phyloP scores from a whole-genome alignment of 129 eudicot species.

The Silybum marianum region DNA sequence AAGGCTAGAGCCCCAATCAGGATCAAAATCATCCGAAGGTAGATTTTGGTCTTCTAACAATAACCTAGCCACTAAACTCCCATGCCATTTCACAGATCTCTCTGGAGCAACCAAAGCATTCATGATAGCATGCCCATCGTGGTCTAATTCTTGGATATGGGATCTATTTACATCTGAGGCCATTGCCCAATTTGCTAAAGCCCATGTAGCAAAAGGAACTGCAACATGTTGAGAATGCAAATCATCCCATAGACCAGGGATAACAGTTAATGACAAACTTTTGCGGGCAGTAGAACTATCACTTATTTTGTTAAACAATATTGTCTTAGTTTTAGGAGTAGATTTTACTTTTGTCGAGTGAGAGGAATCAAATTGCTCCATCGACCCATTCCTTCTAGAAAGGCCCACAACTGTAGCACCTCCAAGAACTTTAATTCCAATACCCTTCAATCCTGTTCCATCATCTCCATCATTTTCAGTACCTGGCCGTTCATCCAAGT shows the following conservation, averaged over 20 bases:
- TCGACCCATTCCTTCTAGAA: conserved; percentile 49
- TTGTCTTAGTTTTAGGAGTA: conserved; percentile 28
- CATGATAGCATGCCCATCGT: conserved; percentile 83
- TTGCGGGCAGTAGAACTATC: conserved; percentile 41
- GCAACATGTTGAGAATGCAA: conserved; percentile 95
- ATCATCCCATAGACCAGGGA: conserved; percentile 99
- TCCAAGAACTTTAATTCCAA: conserved; percentile 79
- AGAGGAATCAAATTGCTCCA: conserved; percentile 34
- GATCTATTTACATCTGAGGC: conserved; percentile 85
- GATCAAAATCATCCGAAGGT: conserved; percentile 70
- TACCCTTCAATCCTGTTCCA: conserved; percentile 65
- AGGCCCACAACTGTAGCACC: conserved; percentile 72
- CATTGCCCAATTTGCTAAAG: conserved; percentile 97
- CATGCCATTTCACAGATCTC: conserved; percentile 99
- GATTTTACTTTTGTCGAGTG: conserved; percentile 13
- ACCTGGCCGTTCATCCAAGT: conserved; percentile 64
- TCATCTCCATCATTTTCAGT: conserved; percentile 58
- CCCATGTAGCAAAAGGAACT: conserved; percentile 99
- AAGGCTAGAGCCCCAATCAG: conserved; percentile 86
- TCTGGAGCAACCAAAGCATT: conserved; percentile 90
- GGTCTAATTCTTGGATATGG: conserved; percentile 89
- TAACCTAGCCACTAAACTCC: conserved; percentile 84
- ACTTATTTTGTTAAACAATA: conserved; percentile 47
- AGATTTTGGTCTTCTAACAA: conserved; percentile 77
- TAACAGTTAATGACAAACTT: conserved; percentile 54